Conservation (phyloP, 208 protist genomes). For the Ichthyophonus hoferi region DNA sequence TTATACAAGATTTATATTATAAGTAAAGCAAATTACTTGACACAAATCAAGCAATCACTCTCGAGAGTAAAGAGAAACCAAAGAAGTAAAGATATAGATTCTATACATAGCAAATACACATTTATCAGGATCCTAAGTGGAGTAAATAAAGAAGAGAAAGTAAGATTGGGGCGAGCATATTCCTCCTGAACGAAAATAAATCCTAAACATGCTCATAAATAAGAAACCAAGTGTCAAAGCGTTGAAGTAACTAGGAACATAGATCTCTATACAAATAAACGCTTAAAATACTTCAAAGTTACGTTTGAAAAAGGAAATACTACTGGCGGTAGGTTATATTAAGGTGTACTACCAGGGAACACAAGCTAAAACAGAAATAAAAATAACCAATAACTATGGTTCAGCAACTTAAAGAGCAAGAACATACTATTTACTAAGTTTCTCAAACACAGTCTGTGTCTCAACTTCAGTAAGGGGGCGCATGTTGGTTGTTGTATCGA, state of each 20-base stretch:
- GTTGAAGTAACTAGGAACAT: neutral
- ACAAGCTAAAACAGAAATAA: neutral
- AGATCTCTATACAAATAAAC: neutral
- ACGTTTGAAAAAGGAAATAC: neutral
- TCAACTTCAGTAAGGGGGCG: constrained; percentile 76
- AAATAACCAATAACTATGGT: neutral
- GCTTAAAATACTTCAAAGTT: neutral
- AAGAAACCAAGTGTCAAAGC: too few relatives aligned
- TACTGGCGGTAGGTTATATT: neutral
- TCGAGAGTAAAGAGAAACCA: too few relatives aligned
- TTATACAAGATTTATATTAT: too few relatives aligned
- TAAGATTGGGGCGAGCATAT: too few relatives aligned
- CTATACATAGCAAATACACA: too few relatives aligned
- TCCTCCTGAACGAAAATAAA: too few relatives aligned
- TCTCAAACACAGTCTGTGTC: constrained; percentile 77
- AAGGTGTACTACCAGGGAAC: neutral
- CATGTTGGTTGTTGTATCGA: constrained; percentile 66
- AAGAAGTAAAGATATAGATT: too few relatives aligned
- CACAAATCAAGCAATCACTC: too few relatives aligned
- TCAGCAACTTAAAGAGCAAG: neutral
- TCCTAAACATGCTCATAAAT: too few relatives aligned
- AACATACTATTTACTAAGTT: constrained; percentile 56
- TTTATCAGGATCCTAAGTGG: too few relatives aligned
- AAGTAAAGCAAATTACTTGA: too few relatives aligned
- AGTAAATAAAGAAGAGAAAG: too few relatives aligned